Evolutionary conservation across 1,284 basidiomycete species (phyloP), one percentile per base, ranked within the genome.

Genomic region (Phylloboletellus chloephorus): DNA sequence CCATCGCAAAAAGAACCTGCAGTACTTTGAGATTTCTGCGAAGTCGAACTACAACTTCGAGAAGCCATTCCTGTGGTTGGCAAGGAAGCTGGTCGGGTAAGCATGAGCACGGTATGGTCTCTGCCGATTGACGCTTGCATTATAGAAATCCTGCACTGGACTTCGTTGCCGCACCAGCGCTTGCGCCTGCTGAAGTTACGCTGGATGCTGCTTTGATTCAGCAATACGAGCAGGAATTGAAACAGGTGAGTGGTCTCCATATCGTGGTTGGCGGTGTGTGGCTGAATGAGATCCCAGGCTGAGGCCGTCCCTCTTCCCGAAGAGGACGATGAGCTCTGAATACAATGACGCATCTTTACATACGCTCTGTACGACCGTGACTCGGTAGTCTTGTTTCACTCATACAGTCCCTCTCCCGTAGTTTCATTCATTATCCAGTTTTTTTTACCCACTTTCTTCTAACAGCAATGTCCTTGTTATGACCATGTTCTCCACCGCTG

Each of bases 1-100:
- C 88, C 96, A 98, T 79, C 81, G 96, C 65, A 99, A 99, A 88
- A 99, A 99, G 82, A 98, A 96, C 74, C 79, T 99, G 46, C 96
- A 98, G 68, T 99, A 99, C 78, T 98, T 95, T 66, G 96, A 99
- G 65, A 98, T 99, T 61, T 98, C 94, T 5, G 96, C 96, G 51
- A 98, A 98, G 73, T 97, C 92, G 40, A 99, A 99, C 79, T 99
- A 98, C 73, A 99, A 99, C 79, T 98, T 98, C 64, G 96, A 99
- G 73, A 98, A 98, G 71, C 96, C 96, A 37, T 98, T 98, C 91
- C 80, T 98, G 52, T 98, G 96, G 96, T 78, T 98, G 62, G 95
- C 92, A 41, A 82, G 94, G 71, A 99, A 98, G 76, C 78, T 99
- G 49, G 92, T 95, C 54, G 96, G 93, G 90, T 90, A 57, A 52